Evolutionary conservation across 345 rosid species (phyloP), one percentile per base, ranked within the genome.

Genomic region (Dipteronia dyeriana): DNA sequence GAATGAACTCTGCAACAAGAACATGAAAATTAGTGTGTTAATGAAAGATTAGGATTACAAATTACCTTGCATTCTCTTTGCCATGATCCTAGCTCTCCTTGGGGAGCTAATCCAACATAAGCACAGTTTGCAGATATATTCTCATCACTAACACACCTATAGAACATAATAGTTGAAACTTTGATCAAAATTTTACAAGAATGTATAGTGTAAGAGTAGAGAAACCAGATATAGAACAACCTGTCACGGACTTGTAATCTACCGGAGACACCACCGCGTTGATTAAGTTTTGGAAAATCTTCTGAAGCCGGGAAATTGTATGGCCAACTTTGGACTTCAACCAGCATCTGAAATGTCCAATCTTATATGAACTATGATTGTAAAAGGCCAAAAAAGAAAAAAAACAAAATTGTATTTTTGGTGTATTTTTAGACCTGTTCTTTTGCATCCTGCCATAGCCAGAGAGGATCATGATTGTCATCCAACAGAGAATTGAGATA

Each of bases 61-160:
- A 17, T 60, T 61, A 86, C 97, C 86, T 92, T 95, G 81, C 87
- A 78, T 84, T 92, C 99, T 22, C 41, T 80, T 84, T 93, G 97
- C 99, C 99, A 95, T 4, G 96, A 90, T 54, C 97, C 99, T 20
- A 69, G 75, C 5, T 90, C 96, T 51, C 97, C 99, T 7, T 91
- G 94, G 1, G 93, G 82, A 53, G 97, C 91, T 77, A 95, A 82
- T 19, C 99, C 98, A 13, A 92, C 85, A 67, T 86, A 89, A 66
- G 92, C 93, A 47, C 89, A 92, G 11, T 61, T 74, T 43, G 88
- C 95, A 1, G 89, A 75, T 65, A 89, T 68, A 43, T 56, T 34
- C 3, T 81, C 78, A 38, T 88, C 75, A 26, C 83, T 70, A 19
- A 77, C 63, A 60, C 75, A 81, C 83, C 91, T 85, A 25, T 6